These are phyloP conservation scores for Grosmannia serpens DNA, from an alignment of 2,329 filamentous ascomycete genomes.

Conservation along the genomic window DNA sequence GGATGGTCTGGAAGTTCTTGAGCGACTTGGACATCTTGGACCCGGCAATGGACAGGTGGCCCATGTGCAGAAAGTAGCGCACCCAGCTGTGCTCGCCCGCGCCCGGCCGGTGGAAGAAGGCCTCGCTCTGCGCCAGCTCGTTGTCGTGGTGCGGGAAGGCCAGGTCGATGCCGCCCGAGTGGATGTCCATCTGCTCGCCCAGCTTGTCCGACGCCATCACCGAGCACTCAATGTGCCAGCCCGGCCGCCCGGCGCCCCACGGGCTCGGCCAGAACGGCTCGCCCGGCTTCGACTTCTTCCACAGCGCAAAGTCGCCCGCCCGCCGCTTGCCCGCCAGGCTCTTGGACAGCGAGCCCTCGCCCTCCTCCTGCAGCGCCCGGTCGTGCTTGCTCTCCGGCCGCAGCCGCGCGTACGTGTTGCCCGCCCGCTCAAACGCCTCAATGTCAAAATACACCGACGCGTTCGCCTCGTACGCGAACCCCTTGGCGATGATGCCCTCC, in stretches of 20 bases:
- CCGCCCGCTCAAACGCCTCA: slow-evolving; percentile 50
- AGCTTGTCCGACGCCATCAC: slow-evolving; percentile 59
- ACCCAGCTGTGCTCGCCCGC: slow-evolving; percentile 37
- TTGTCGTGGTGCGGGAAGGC: slow-evolving; percentile 39
- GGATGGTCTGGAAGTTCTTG: slow-evolving; percentile 64
- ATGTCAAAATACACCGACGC: slow-evolving; percentile 66
- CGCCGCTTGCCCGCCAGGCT: slow-evolving; percentile 48
- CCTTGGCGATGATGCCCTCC: slow-evolving; percentile 52
- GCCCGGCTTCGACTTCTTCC: slow-evolving; percentile 48
- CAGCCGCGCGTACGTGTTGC: slow-evolving; percentile 55
- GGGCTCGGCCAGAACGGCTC: slow-evolving; percentile 44
- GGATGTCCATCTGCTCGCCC: slow-evolving; percentile 56
- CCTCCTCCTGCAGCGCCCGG: slow-evolving; percentile 51
- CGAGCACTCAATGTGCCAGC: slow-evolving; percentile 67
- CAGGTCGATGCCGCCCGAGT: slow-evolving; percentile 61
- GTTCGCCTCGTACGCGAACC: slow-evolving; percentile 51
- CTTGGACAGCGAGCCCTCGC: slow-evolving; percentile 52
- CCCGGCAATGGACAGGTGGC: slow-evolving; percentile 35
- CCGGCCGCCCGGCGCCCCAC: slow-evolving; percentile 57
- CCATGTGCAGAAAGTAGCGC: slow-evolving; percentile 67
- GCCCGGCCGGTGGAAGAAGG: slow-evolving; percentile 44
- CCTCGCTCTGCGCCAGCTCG: slow-evolving; percentile 61
- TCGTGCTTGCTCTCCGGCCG: slow-evolving; percentile 60
- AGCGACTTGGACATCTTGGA: slow-evolving; percentile 64
- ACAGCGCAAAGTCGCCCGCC: slow-evolving; percentile 56